Conservation (phyloP, 129 eudicot genomes). For the Arctium lappa region DNA sequence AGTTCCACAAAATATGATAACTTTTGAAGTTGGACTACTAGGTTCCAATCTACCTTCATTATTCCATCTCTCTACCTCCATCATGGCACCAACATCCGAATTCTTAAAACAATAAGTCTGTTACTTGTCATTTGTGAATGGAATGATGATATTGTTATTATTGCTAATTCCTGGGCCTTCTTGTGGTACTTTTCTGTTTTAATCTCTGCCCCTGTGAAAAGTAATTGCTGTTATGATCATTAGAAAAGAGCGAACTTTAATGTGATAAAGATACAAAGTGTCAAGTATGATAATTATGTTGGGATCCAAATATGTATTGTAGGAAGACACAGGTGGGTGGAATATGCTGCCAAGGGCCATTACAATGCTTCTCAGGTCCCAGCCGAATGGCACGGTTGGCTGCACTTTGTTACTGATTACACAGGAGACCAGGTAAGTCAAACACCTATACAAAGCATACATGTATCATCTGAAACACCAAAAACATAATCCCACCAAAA, state of each 20-base stretch:
- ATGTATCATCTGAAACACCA: not conserved
- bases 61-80: no score
- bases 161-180: no score
- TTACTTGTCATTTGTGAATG: not conserved
- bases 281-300: constrained; percentile 3
- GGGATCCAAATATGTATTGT: not conserved
- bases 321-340: constrained; percentile 99
- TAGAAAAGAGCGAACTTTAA: not conserved
- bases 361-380: constrained; percentile 99
- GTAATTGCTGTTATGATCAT: not conserved
- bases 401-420: constrained; percentile 84
- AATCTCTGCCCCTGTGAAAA: not conserved
- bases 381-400: constrained; percentile 99
- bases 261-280: not conserved
- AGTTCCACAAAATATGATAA: no score
- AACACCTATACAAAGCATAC: not conserved
- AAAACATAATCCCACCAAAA: not conserved
- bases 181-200: not conserved
- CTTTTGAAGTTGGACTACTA: not conserved
- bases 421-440: constrained; percentile 86
- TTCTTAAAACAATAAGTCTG: not conserved
- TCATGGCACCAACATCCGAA: no score
- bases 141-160: not conserved
- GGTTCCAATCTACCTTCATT: not conserved
- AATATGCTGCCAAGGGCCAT: constrained; percentile 86